These are phyloP conservation scores for Umbelopsis vinacea DNA, from an alignment of 192 early-diverging fungal genomes.

Conservation along the genomic window DNA sequence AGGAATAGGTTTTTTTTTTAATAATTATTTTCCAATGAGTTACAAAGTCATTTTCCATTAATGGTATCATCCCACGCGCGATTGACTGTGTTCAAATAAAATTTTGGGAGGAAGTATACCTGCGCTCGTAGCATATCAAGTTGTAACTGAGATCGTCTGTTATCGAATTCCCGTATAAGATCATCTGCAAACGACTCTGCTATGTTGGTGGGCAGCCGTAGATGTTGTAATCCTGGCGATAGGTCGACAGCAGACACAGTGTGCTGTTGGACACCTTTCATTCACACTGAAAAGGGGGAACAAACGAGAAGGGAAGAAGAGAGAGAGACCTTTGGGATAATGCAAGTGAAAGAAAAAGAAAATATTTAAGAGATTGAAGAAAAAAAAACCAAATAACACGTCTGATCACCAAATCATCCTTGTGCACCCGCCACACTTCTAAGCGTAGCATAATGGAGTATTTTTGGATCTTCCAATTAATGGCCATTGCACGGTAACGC, in stretches of 20 bases:
- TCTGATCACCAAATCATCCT: constrained; percentile 15
- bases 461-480: no score
- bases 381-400: not conserved
- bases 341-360: not conserved
- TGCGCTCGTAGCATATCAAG: constrained; percentile 10
- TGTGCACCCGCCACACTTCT: constrained; percentile 18
- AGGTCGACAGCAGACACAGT: constrained; percentile 17
- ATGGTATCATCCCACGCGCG: constrained; percentile 18
- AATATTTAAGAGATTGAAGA: no score
- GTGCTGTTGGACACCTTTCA: constrained; percentile 16
- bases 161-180: constrained; percentile 36
- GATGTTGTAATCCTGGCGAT: not conserved
- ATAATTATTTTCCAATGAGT: constrained; percentile 1
- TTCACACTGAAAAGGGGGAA: constrained; percentile 18
- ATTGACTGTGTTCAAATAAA: not conserved
- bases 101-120: not conserved
- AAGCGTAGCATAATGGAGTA: not conserved
- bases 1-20: no score
- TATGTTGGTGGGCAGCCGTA: constrained; percentile 21
- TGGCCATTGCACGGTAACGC: no score
- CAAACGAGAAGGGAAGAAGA: constrained; percentile 8
- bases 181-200: constrained; percentile 31
- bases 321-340: not conserved
- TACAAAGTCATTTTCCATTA: constrained; percentile 12
- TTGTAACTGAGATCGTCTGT: constrained; percentile 20